A percentile compares a stretch with the other conserved stretches of the same genome.
These are phyloP conservation scores for Tetracladium marchalianum DNA, from an alignment of 495 filamentous ascomycete species.

Conservation along the genomic window DNA sequence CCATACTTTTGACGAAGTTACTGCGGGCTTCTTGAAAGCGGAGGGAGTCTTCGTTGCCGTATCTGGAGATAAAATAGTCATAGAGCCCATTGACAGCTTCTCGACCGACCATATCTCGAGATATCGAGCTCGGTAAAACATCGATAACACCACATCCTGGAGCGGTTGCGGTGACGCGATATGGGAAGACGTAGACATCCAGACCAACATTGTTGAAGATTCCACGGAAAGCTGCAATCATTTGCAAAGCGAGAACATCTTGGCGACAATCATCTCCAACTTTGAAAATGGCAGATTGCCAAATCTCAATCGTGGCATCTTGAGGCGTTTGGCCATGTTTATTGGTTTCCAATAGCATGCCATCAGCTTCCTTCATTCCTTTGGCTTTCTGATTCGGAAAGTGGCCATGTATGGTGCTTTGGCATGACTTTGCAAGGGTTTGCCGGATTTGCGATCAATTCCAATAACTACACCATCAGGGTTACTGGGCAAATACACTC, in stretches of 20 bases:
- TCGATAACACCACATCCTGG: slow-evolving; percentile 98
- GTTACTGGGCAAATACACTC: slow-evolving; percentile 94
- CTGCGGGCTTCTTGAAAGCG: slow-evolving; percentile 90
- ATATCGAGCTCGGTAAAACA: slow-evolving; percentile 93
- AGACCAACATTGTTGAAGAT: slow-evolving; percentile 92
- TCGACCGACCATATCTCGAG: slow-evolving; percentile 94
- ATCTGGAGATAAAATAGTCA: slow-evolving; percentile 95
- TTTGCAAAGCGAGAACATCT: slow-evolving; percentile 91
- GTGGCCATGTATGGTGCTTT: slow-evolving; percentile 99
- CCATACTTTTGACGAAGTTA: slow-evolving; percentile 99
- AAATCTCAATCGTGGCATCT: slow-evolving; percentile 66
- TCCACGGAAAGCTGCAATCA: slow-evolving; percentile 93
- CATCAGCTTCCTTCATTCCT: slow-evolving; percentile 36
- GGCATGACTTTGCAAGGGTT: slow-evolving; percentile 92
- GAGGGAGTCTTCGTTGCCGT: slow-evolving; percentile 89
- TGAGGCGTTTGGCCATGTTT: slow-evolving; percentile 7
- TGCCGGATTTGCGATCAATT: slow-evolving; percentile 94
- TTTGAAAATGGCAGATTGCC: slow-evolving; percentile 99
- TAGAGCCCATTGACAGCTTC: slow-evolving; percentile 97
- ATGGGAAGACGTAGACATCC: slow-evolving; percentile 94
- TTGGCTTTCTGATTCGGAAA: slow-evolving; percentile 84
- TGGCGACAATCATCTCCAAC: slow-evolving; percentile 98
- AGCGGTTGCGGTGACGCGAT: slow-evolving; percentile 95
- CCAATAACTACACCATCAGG: slow-evolving; percentile 94
- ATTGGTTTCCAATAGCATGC: slow-evolving; percentile 25